Base-by-base conservation (phyloP, 2,329 filamentous ascomycete genomes). In the Stagonosporopsis rhizophila region DNA sequence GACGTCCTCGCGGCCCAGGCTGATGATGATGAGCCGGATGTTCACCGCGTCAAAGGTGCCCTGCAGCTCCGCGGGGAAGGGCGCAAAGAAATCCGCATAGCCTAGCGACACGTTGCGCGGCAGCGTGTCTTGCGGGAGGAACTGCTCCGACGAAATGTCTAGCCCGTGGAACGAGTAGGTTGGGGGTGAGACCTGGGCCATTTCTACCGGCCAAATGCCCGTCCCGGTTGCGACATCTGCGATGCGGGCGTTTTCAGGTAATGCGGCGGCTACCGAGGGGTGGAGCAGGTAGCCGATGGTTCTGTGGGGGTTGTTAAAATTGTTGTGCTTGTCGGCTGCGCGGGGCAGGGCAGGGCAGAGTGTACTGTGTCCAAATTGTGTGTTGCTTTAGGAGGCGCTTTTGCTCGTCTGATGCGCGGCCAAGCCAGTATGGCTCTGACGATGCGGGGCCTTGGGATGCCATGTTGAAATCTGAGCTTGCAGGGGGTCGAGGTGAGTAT, bases 151-250 rank as follows among this genome's bases (percentile, higher is more conserved):
- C 4, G 66, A 69, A 19, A 72, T 73, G 58, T 74, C 71, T 56
- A 65, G 69, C 48, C 71, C 70, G 37, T 62, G 52, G 56, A 72
- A 68, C 2, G 56, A 50, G 47, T 69, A 63, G 14, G 61, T 66
- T 1, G 65, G 38, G 2, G 68, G 66, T 1, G 61, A 64, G 17
- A 44, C 37, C 23, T 56, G 55, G 9, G 67, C 59, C 19, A 69
- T 38, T 32, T 71, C 69, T 12, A 56, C 56, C 17, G 68, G 60
- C 70, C 70, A 74, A 41, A 73, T 70, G 15, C 70, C 70, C 0
- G 70, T 73, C 0, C 71, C 71, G 9, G 65, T 67, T 20, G 65
- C 70, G 40, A 74, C 46, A 48, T 74, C 71, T 41, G 69, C 69
- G 42, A 74, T 69, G 2, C 61, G 59, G 5, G 70, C 67, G 35